Conservation (phyloP, 352 stramenopile species). For the Globisporangium carolinianum region DNA sequence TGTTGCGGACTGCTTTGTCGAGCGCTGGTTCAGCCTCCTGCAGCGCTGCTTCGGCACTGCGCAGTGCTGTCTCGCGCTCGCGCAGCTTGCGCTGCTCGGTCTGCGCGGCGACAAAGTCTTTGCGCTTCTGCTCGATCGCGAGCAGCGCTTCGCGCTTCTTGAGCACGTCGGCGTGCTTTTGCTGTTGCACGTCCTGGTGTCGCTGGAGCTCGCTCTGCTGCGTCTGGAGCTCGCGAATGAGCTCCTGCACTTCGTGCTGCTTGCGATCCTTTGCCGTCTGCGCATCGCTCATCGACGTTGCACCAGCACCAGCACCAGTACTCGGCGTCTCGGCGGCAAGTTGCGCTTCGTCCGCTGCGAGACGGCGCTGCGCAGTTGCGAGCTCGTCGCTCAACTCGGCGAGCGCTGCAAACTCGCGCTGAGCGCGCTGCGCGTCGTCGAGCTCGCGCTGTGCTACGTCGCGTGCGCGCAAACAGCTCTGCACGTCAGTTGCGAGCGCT, state of each 20-base stretch:
- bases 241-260: slow-evolving; percentile 35
- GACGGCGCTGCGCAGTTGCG: slow-evolving; percentile 10
- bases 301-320: slow-evolving; percentile 11
- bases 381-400: slow-evolving; percentile 30
- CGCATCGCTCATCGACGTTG: slow-evolving; percentile 29
- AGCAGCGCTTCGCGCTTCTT: slow-evolving; percentile 55
- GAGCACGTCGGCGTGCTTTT: slow-evolving; percentile 57
- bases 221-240: slow-evolving; percentile 38
- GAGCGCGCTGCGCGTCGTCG: slow-evolving; percentile 24
- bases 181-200: slow-evolving; percentile 39
- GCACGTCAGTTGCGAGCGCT: slow-evolving; percentile 42
- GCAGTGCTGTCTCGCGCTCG: slow-evolving; percentile 48
- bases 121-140: slow-evolving; percentile 35
- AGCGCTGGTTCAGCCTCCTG: slow-evolving; percentile 32
- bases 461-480: slow-evolving; percentile 25
- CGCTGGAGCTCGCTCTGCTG: slow-evolving; percentile 48
- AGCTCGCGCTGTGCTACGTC: slow-evolving; percentile 20
- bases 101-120: slow-evolving; percentile 41
- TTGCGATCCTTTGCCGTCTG: slow-evolving; percentile 44
- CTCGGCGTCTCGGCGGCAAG: slow-evolving; percentile 33
- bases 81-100: slow-evolving; percentile 46
- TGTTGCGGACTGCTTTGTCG: slow-evolving; percentile 31
- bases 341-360: slow-evolving; percentile 31
- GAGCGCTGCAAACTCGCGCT: slow-evolving; percentile 29
- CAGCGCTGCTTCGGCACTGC: slow-evolving; percentile 34